These are phyloP conservation scores for Blastobotrys peoriensis DNA, from an alignment of 805 yeast genomes.

Conservation along the genomic window DNA sequence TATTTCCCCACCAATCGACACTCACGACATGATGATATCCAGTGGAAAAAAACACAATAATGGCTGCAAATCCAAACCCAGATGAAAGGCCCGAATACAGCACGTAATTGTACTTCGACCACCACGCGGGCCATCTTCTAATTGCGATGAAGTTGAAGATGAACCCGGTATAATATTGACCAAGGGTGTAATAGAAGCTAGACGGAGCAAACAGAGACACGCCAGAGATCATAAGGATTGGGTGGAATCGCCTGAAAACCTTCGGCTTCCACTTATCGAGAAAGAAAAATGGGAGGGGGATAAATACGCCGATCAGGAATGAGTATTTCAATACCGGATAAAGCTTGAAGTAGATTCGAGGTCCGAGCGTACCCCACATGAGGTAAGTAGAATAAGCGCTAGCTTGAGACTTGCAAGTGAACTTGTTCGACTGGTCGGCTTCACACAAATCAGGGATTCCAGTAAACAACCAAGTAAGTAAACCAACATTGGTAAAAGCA, in stretches of 20 bases:
- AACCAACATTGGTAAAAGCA: constrained; percentile 27
- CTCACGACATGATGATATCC: constrained; percentile 28
- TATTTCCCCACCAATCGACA: constrained; percentile 47
- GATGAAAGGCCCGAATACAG: constrained; percentile 44
- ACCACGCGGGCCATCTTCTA: constrained; percentile 40
- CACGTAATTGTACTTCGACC: constrained; percentile 49
- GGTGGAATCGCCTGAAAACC: too few relatives aligned
- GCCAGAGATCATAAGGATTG: too few relatives aligned
- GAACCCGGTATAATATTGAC: constrained; percentile 38
- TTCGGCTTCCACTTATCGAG: not conserved
- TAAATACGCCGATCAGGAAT: constrained; percentile 18
- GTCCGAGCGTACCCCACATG: constrained; percentile 41
- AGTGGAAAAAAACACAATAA: constrained; percentile 40
- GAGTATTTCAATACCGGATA: constrained; percentile 20
- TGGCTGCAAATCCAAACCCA: constrained; percentile 45
- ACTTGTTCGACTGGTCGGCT: constrained; percentile 26
- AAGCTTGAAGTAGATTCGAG: constrained; percentile 37
- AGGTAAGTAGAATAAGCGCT: constrained; percentile 48
- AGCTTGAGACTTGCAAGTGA: constrained; percentile 32
- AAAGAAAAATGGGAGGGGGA: constrained; percentile 8
- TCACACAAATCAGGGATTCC: constrained; percentile 27
- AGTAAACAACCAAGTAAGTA: constrained; percentile 29
- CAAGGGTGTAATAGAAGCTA: constrained; percentile 38
- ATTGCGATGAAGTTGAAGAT: constrained; percentile 42
- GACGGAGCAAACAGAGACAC: too few relatives aligned